phyloP scores from a whole-genome alignment of 192 early-diverging fungal species.

The Phycomyces blakesleeanus region DNA sequence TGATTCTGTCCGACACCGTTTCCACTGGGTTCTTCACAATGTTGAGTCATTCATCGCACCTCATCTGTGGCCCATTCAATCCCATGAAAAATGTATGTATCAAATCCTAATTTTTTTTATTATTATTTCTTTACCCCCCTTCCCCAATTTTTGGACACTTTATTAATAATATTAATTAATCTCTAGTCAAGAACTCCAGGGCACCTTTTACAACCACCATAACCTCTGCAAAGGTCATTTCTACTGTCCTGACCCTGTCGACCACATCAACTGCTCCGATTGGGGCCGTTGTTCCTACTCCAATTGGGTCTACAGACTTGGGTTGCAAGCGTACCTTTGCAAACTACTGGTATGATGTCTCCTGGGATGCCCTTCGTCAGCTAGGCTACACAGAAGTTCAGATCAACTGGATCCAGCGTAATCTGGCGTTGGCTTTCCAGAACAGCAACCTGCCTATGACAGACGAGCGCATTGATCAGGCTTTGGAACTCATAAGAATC shows the following conservation, averaged over 20 bases:
- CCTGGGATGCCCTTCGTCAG: background rate
- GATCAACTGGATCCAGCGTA: constrained; percentile 13
- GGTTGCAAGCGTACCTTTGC: background rate
- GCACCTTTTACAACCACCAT: too few relatives aligned
- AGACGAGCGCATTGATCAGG: background rate
- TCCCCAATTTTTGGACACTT: too few relatives aligned
- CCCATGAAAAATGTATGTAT: background rate
- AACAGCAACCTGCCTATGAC: background rate
- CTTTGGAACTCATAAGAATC: background rate
- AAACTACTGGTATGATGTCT: background rate
- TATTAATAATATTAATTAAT: too few relatives aligned
- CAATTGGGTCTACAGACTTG: background rate
- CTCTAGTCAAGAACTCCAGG: too few relatives aligned
- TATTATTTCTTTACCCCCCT: background rate
- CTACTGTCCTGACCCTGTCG: background rate
- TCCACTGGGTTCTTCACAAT: background rate
- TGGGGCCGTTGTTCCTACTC: background rate
- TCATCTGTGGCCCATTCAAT: background rate
- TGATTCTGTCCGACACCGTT: background rate
- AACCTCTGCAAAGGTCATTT: too few relatives aligned
- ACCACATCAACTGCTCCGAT: background rate
- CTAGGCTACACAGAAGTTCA: constrained; percentile 18
- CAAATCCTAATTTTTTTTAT: background rate
- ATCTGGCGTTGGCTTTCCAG: constrained; percentile 3
- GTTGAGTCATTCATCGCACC: background rate